These are phyloP conservation scores for Zoysia matrella DNA, from an alignment of 202 grass and related monocot species.

Conservation along the genomic window DNA sequence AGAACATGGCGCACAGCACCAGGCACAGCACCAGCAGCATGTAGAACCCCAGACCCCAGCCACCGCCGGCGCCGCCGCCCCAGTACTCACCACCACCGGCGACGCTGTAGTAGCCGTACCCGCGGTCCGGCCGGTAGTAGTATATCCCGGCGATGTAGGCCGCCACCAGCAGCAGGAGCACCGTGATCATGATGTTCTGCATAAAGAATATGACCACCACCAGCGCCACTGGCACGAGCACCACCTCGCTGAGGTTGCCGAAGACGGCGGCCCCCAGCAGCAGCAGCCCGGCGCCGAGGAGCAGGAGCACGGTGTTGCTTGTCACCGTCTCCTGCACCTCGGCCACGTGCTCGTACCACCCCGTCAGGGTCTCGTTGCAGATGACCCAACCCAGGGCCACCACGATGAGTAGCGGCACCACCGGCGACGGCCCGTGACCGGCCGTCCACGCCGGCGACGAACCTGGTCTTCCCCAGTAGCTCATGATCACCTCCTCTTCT, in stretches of 20 bases:
- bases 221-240: constrained; percentile 61
- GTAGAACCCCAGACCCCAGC: constrained; percentile 59
- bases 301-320: constrained; percentile 36
- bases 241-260: constrained; percentile 52
- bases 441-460: constrained; percentile 16
- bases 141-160: constrained; percentile 60
- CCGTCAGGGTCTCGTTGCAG: constrained; percentile 58
- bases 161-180: constrained; percentile 51
- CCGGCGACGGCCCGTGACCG: constrained; percentile 68
- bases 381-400: constrained; percentile 64
- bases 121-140: constrained; percentile 45
- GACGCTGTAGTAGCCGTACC: constrained; percentile 20
- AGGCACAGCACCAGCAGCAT: constrained; percentile 68
- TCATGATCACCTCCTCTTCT: constrained; percentile 46
- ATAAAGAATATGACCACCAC: constrained; percentile 58
- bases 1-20: constrained; percentile 65
- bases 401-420: constrained; percentile 71
- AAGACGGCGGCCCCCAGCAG: constrained; percentile 42
- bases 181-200: constrained; percentile 51
- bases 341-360: constrained; percentile 49
- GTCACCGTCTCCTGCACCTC: constrained; percentile 51
- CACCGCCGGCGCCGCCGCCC: background rate
- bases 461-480: constrained; percentile 39
- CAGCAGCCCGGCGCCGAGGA: constrained; percentile 37
- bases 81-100: constrained; percentile 10